Percentiles rank a stretch among this genome's conserved stretches.
These are phyloP conservation scores for Hyphopichia wangnamkhiaoensis DNA, from an alignment of 1,139 yeast species.

Conservation along the genomic window DNA sequence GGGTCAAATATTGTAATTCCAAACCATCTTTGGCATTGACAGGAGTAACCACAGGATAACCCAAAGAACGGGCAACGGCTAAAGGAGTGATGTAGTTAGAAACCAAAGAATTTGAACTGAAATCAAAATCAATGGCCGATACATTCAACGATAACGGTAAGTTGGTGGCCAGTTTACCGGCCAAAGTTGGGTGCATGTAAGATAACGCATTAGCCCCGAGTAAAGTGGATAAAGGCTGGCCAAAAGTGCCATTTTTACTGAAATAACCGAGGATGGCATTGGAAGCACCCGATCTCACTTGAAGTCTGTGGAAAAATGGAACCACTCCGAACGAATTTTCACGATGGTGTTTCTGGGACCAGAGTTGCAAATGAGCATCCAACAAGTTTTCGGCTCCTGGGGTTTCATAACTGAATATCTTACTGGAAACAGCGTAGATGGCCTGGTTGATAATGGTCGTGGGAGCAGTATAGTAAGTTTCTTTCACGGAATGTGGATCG, in stretches of 20 bases:
- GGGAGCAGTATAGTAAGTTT: conserved; percentile 61
- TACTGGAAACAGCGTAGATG: conserved; percentile 60
- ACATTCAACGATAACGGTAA: conserved; percentile 72
- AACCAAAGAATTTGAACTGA: conserved; percentile 49
- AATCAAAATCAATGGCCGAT: conserved; percentile 71
- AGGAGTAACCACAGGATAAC: conserved; percentile 74
- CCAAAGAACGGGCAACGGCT: conserved; percentile 62
- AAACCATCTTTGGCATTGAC: conserved; percentile 44
- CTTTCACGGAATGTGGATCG: conserved; percentile 55
- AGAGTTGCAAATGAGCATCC: conserved; percentile 59
- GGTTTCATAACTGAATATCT: conserved; percentile 70
- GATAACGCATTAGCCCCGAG: conserved; percentile 70
- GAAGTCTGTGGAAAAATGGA: conserved; percentile 62
- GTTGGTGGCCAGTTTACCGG: conserved; percentile 36
- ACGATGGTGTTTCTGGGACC: conserved; percentile 57
- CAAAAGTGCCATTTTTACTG: conserved; percentile 38
- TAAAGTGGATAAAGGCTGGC: conserved; percentile 51
- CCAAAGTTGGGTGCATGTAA: conserved; percentile 59
- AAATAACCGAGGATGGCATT: conserved; percentile 76
- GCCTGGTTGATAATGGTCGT: conserved; percentile 64
- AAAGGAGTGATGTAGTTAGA: conserved; percentile 71
- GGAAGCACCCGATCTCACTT: conserved; percentile 85
- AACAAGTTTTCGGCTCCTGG: conserved; percentile 62
- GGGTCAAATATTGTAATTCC: conserved; percentile 69
- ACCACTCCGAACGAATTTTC: conserved; percentile 55